phyloP scores from a whole-genome alignment of 441 rosid species.

The Omphalea diandra region DNA sequence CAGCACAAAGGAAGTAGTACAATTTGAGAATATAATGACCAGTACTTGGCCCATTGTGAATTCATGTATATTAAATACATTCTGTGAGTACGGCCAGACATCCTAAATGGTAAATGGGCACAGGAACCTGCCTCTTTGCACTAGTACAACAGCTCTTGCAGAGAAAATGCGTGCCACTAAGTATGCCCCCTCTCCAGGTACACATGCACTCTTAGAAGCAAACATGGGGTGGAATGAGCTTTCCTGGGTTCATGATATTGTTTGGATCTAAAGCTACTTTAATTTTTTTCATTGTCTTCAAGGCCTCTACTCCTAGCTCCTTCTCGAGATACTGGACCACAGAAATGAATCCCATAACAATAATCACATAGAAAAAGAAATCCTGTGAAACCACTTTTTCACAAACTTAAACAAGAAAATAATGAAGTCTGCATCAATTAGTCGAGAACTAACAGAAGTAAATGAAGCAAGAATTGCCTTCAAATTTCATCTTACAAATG shows the following conservation, averaged over 20 bases:
- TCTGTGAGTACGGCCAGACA: neutral
- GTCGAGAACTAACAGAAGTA: neutral
- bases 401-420: neutral
- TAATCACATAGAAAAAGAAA: neutral
- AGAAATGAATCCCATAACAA: constrained; percentile 1
- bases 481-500: neutral
- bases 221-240: constrained; percentile 87
- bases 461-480: neutral
- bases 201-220: constrained; percentile 43
- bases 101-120: constrained; percentile 7
- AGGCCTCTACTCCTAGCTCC: constrained; percentile 80
- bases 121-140: neutral
- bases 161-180: neutral
- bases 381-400: neutral
- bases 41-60: neutral
- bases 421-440: neutral
- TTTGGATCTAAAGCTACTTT: constrained; percentile 81
- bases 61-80: neutral
- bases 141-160: neutral
- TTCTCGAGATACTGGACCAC: constrained; percentile 74
- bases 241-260: constrained; percentile 94
- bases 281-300: constrained; percentile 81
- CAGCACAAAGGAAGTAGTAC: neutral
- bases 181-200: neutral
- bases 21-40: neutral